Base-by-base conservation (phyloP, 148 eudicot species). In the Bassia scoparia region DNA sequence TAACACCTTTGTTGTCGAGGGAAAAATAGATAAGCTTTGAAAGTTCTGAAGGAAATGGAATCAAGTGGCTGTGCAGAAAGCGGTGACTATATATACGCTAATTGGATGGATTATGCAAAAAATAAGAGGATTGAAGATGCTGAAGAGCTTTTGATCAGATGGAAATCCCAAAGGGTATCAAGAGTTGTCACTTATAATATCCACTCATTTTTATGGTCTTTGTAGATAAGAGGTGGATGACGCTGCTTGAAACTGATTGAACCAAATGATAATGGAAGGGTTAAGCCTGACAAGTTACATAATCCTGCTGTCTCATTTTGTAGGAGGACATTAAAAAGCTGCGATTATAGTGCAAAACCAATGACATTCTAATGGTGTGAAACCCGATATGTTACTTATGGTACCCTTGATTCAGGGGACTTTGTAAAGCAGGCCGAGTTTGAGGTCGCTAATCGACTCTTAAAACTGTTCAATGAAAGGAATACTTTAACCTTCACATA, bases 221-320 rank as follows among this genome's bases (percentile, higher is more conserved):
- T 87, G 87, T 62, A 91, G 87, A 82, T 73, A 84, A 46, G 73
- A 80, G 94, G 81, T 90, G 67, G 89, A 88, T 10, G 99, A 91
- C 24, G 97, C 97, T 38, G 82, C 90, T 61, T 61, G 77, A 76
- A 84, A 81, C 90, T 95, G 62, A 91, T n/a, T 89, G 92, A 93
- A 89, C 56, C 97, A 95, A 84, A 89, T 95, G 99, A 86, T 95
- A 81, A 86, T 87, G 86, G 99, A 95, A 80, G 97, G 99, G 64
- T 52, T 91, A 18, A 88, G 64, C 99, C 99, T 29, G 96, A 95
- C 81, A 95, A 89, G 68, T 81, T 74, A 91, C 99, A 88, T n/a
- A 92, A 91, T 96, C 55, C 72, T 95, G 76, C 89, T 95, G 49
- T 67, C 90, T 43, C 91, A 91, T 84, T 95, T 80, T 95, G 97